phyloP scores from a whole-genome alignment of 1,284 basidiomycete species.

The Microbotryum violaceum region DNA sequence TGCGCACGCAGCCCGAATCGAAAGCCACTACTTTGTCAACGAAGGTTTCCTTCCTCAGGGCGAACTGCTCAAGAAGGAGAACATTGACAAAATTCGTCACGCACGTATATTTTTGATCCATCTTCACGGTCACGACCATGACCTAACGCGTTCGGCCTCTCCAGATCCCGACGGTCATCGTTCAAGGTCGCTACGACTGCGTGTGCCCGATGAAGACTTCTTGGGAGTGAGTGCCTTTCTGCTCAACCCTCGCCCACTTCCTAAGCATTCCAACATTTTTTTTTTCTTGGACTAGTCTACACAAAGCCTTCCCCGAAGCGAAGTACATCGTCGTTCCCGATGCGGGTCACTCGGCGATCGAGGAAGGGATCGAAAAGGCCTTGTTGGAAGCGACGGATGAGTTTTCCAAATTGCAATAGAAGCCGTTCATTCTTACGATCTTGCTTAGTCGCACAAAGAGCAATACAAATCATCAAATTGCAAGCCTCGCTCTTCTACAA shows the following conservation, averaged over 20 bases:
- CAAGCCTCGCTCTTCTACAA: background rate
- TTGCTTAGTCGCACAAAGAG: no score
- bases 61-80: constrained; percentile 70
- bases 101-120: constrained; percentile 15
- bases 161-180: constrained; percentile 71
- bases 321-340: constrained; percentile 59
- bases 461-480: background rate
- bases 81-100: constrained; percentile 70
- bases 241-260: background rate
- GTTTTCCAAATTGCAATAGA: constrained; percentile 33
- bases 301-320: constrained; percentile 74
- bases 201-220: constrained; percentile 47
- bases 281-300: constrained; percentile 46
- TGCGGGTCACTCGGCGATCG: constrained; percentile 81
- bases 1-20: constrained; percentile 57
- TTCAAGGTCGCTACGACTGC: constrained; percentile 61
- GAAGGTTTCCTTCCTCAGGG: constrained; percentile 78
- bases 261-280: constrained; percentile 28
- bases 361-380: constrained; percentile 62
- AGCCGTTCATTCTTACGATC: no score
- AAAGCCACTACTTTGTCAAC: constrained; percentile 76
- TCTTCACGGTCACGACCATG: background rate
- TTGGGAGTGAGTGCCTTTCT: constrained; percentile 35
- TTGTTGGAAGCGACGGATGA: constrained; percentile 56
- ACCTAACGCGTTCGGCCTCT: constrained; percentile 45